A percentile compares a stretch with the other conserved stretches of the same genome.
phyloP scores from a whole-genome alignment of 257 asterid species.

The Solanum chilense region DNA sequence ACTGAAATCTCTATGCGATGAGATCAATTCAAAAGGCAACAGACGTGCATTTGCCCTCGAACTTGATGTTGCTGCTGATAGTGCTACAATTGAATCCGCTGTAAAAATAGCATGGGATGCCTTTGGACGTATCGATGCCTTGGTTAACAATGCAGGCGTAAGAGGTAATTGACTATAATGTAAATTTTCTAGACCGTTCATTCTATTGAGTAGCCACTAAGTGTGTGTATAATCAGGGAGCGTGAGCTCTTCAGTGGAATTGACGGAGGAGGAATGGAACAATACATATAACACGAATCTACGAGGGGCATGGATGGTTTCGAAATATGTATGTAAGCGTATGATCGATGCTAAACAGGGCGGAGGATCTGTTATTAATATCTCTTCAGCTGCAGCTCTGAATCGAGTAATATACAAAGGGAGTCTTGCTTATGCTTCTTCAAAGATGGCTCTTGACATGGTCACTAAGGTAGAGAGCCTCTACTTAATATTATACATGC shows the following conservation, averaged over 20 bases:
- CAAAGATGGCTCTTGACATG: constrained; percentile 5
- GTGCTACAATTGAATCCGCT: constrained; percentile 13
- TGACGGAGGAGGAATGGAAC: neutral
- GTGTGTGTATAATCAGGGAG: too few species aligned
- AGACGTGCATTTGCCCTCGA: constrained; percentile 28
- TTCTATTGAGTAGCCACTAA: too few species aligned
- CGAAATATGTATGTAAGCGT: neutral
- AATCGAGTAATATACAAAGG: neutral
- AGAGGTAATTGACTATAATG: too few species aligned
- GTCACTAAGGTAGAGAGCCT: neutral
- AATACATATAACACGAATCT: neutral
- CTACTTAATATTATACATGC: neutral
- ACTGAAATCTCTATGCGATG: constrained; percentile 26
- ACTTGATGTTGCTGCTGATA: constrained; percentile 34
- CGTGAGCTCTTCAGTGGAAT: neutral
- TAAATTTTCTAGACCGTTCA: too few species aligned
- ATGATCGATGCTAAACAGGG: neutral
- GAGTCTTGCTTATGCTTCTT: constrained; percentile 8
- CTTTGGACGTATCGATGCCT: constrained; percentile 35
- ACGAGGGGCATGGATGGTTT: neutral
- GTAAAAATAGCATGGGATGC: constrained; percentile 42
- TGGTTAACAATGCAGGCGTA: constrained; percentile 47
- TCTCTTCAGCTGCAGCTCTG: neutral
- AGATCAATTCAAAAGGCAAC: neutral
- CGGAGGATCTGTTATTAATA: neutral